These are phyloP conservation scores for Cryptococcus amylolentus DNA, from an alignment of 1,284 basidiomycete species.

Conservation along the genomic window DNA sequence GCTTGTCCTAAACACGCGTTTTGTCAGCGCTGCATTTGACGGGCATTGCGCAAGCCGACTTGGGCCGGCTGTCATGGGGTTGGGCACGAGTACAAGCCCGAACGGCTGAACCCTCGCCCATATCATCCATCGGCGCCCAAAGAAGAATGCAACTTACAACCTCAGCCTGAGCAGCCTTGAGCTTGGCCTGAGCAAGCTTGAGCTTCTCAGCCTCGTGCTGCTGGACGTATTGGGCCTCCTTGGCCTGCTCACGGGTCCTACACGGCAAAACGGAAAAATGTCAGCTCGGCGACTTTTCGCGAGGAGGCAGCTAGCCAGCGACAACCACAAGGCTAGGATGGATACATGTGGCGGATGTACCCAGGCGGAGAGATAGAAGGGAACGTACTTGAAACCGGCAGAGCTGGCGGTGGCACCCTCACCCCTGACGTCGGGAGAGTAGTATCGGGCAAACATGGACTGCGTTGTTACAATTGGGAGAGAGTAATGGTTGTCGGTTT, in stretches of 20 bases:
- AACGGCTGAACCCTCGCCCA: not conserved
- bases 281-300: not conserved
- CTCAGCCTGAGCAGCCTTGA: slow-evolving; percentile 37
- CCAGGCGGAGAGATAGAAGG: not conserved
- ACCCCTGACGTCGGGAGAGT: slow-evolving; percentile 32
- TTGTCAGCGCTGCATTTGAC: not conserved
- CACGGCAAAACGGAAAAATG: not conserved
- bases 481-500: not conserved
- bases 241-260: slow-evolving; percentile 45
- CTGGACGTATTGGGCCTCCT: slow-evolving; percentile 47
- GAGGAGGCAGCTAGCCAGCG: not conserved
- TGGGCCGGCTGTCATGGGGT: not conserved
- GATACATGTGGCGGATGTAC: too few relatives aligned
- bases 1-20: slow-evolving; percentile 9
- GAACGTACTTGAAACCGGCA: slow-evolving; percentile 42
- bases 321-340: not conserved
- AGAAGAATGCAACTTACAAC: slow-evolving; percentile 23
- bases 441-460: slow-evolving; percentile 34
- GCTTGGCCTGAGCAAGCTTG: slow-evolving; percentile 22
- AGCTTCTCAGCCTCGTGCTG: slow-evolving; percentile 18
- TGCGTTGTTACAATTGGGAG: slow-evolving; percentile 6
- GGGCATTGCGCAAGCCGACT: not conserved
- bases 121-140: too few relatives aligned
- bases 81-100: too few relatives aligned
- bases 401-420: slow-evolving; percentile 44